Evolutionary conservation across 805 yeast species (phyloP).

Genomic region (Cyberlindnera bimundalis): DNA sequence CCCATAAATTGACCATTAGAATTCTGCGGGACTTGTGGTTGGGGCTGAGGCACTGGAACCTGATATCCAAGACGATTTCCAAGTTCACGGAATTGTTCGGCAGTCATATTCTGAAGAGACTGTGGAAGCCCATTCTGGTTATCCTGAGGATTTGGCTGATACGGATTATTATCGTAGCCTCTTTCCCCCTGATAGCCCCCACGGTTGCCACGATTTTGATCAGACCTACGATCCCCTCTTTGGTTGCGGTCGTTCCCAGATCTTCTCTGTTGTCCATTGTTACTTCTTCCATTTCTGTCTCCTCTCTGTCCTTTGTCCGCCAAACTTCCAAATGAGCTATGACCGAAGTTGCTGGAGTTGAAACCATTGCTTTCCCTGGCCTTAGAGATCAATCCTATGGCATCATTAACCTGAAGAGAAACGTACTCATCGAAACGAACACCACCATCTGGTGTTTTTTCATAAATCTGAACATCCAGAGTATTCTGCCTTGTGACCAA

Average conservation of each 20-base stretch:
- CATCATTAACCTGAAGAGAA: slow-evolving; percentile 61
- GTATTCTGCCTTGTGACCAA: slow-evolving; percentile 51
- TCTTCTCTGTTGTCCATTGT: not conserved
- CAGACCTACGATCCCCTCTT: not conserved
- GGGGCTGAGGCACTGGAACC: slow-evolving; percentile 10
- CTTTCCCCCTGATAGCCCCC: not conserved
- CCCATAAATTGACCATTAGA: slow-evolving; percentile 7
- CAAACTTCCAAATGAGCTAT: too few relatives aligned
- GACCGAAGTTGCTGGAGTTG: too few relatives aligned
- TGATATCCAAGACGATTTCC: slow-evolving; percentile 10
- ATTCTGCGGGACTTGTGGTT: slow-evolving; percentile 10
- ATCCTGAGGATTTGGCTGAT: not conserved
- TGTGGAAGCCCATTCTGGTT: slow-evolving; percentile 1
- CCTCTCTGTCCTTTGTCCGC: too few relatives aligned
- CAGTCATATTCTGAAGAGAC: slow-evolving; percentile 5
- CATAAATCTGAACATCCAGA: slow-evolving; percentile 72
- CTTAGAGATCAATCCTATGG: slow-evolving; percentile 52
- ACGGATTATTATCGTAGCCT: not conserved
- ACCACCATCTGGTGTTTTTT: slow-evolving; percentile 64
- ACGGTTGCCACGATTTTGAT: not conserved
- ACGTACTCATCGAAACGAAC: slow-evolving; percentile 82
- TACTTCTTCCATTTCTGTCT: not conserved
- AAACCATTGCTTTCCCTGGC: slow-evolving; percentile 31
- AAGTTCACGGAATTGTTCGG: slow-evolving; percentile 10
- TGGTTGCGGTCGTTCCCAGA: not conserved